phyloP scores from a whole-genome alignment of 2,329 filamentous ascomycete genomes.

The Colletotrichum incanum region DNA sequence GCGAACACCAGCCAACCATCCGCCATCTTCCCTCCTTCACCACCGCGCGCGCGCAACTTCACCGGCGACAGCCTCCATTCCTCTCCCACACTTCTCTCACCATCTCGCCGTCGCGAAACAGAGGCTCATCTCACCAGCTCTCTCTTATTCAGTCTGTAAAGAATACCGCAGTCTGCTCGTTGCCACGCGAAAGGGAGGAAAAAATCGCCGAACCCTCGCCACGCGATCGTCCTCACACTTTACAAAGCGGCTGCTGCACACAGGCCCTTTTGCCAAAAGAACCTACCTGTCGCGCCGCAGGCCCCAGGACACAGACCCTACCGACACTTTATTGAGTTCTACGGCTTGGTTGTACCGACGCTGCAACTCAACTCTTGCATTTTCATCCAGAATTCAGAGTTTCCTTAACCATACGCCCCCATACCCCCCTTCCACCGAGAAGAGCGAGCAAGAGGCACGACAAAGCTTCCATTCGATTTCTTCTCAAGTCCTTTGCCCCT shows the following conservation, averaged over 20 bases:
- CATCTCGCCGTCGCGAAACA: slow-evolving; percentile 7
- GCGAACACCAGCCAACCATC: slow-evolving; percentile 43
- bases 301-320: slow-evolving; percentile 39
- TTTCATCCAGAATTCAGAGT: slow-evolving; percentile 39
- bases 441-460: slow-evolving; percentile 27
- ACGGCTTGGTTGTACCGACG: slow-evolving; percentile 40
- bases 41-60: slow-evolving; percentile 37
- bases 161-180: neutral
- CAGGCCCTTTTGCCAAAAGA: slow-evolving; percentile 36
- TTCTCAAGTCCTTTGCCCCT: slow-evolving; percentile 27
- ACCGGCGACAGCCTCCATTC: slow-evolving; percentile 37
- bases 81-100: slow-evolving; percentile 13
- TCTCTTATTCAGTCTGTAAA: neutral
- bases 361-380: slow-evolving; percentile 43
- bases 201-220: slow-evolving; percentile 21
- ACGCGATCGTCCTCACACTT: slow-evolving; percentile 24
- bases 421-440: slow-evolving; percentile 22
- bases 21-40: slow-evolving; percentile 43
- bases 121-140: slow-evolving; percentile 2
- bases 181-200: slow-evolving; percentile 8
- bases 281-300: slow-evolving; percentile 33
- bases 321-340: slow-evolving; percentile 37
- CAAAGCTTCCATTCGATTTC: slow-evolving; percentile 42
- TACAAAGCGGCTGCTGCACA: slow-evolving; percentile 31
- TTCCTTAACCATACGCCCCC: slow-evolving; percentile 41